A percentile compares a stretch with the other conserved stretches of the same genome.
Conservation (phyloP, 441 rosid species). For the Viola pubescens region DNA sequence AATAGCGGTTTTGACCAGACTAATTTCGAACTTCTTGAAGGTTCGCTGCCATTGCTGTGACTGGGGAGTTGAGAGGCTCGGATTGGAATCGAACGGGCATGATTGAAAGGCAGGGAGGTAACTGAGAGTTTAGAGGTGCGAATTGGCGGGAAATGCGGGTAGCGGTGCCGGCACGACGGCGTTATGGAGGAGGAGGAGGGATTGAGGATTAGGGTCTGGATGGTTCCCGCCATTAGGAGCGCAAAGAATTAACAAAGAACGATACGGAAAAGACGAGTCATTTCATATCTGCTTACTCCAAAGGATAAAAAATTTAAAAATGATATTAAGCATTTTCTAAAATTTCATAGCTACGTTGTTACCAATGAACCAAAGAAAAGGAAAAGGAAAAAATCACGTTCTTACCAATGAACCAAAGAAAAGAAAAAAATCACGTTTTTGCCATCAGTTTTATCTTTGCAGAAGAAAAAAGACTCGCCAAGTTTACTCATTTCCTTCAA, state of each 20-base stretch:
- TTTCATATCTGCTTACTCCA: neutral
- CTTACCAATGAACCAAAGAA: too few species aligned
- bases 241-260: neutral
- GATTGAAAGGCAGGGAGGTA: constrained; percentile 22
- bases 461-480: too few species aligned
- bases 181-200: constrained; percentile 11
- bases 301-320: neutral
- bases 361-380: too few species aligned
- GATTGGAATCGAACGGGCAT: constrained; percentile 21
- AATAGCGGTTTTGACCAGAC: constrained; percentile 43
- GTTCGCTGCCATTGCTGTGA: constrained; percentile 31
- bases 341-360: neutral
- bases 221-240: constrained; percentile 16
- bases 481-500: too few species aligned
- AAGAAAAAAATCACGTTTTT: too few species aligned
- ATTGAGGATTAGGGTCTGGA: constrained; percentile 30
- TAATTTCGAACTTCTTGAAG: constrained; percentile 17
- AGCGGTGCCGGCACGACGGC: constrained; percentile 19
- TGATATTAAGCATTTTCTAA: neutral
- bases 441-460: too few species aligned
- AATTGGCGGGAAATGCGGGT: constrained; percentile 16
- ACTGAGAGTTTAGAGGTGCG: constrained; percentile 9
- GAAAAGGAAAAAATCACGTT: too few species aligned
- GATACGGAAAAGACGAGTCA: neutral
- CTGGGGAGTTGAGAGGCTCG: constrained; percentile 38